These are phyloP conservation scores for Metschnikowia bowlesiae DNA, from an alignment of 805 yeast genomes.

Conservation along the genomic window DNA sequence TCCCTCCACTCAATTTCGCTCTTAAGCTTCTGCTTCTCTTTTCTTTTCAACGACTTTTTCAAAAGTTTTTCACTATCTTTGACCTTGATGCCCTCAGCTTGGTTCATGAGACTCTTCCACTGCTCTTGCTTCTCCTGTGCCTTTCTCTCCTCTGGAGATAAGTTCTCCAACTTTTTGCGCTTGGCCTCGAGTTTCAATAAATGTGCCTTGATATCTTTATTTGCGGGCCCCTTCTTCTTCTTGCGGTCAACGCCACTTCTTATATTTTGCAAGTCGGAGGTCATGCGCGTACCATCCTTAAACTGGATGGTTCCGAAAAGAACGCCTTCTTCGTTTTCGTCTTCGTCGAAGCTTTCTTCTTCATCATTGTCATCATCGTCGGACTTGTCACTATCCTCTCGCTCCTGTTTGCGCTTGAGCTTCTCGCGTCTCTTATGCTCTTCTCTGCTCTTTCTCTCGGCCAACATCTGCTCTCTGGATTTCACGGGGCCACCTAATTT, in stretches of 20 bases:
- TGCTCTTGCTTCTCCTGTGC: constrained; percentile 64
- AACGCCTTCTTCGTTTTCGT: constrained; percentile 37
- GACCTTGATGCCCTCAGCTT: constrained; percentile 83
- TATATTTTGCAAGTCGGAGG: constrained; percentile 61
- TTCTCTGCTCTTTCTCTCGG: constrained; percentile 51
- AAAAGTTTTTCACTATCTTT: constrained; percentile 87
- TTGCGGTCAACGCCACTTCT: constrained; percentile 46
- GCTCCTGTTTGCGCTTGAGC: constrained; percentile 38
- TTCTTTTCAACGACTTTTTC: constrained; percentile 78
- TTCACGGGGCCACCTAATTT: constrained; percentile 75
- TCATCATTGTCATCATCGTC: constrained; percentile 30
- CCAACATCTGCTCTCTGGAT: constrained; percentile 75
- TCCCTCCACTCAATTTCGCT: constrained; percentile 92
- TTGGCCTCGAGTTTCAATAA: constrained; percentile 69
- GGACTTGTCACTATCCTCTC: constrained; percentile 38
- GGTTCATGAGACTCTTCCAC: constrained; percentile 82
- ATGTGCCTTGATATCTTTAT: constrained; percentile 81
- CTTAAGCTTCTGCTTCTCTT: constrained; percentile 77
- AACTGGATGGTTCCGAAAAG: constrained; percentile 80
- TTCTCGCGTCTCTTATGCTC: constrained; percentile 44
- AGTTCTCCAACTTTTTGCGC: constrained; percentile 53
- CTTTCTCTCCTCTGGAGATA: constrained; percentile 60
- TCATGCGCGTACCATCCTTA: constrained; percentile 73
- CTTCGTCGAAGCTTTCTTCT: constrained; percentile 29
- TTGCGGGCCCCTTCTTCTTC: constrained; percentile 78